A percentile compares a stretch with the other conserved stretches of the same genome.
Evolutionary conservation across 148 eudicot genomes (phyloP).

Genomic region (Vaccinium vitisidaea): DNA sequence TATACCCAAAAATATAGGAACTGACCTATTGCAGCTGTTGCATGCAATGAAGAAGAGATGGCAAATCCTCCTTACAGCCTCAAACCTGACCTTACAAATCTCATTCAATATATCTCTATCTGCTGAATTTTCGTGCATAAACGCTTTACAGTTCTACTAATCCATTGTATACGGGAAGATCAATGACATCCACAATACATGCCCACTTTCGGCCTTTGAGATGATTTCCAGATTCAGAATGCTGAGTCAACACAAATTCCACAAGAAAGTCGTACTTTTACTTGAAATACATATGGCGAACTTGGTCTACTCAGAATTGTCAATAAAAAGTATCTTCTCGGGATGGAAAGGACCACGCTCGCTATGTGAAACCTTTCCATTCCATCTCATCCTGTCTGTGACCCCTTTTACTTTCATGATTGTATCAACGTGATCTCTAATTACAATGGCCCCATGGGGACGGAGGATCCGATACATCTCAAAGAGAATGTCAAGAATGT

Average conservation of each 20-base stretch:
- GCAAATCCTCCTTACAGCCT: neutral
- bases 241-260: neutral
- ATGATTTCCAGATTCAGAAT: neutral
- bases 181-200: neutral
- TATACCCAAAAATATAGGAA: too few species aligned
- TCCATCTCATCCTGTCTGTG: conserved; percentile 42
- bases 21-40: neutral
- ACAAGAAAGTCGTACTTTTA: neutral
- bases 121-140: neutral
- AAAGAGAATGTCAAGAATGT: conserved; percentile 35
- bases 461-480: conserved; percentile 57
- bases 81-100: neutral
- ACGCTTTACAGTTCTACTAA: neutral
- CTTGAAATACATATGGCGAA: neutral
- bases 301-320: conserved; percentile 23
- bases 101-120: neutral
- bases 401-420: conserved; percentile 36
- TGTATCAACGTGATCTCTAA: conserved; percentile 46
- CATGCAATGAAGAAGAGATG: neutral
- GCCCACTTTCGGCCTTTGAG: neutral
- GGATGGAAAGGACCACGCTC: conserved; percentile 44
- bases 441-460: conserved; percentile 47
- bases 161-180: neutral
- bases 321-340: conserved; percentile 48
- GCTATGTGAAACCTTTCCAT: conserved; percentile 35